Percentiles rank a stretch among this genome's conserved stretches.
Evolutionary conservation across 2,329 filamentous ascomycete genomes (phyloP).

Genomic region (Trichoderma asperellum): DNA sequence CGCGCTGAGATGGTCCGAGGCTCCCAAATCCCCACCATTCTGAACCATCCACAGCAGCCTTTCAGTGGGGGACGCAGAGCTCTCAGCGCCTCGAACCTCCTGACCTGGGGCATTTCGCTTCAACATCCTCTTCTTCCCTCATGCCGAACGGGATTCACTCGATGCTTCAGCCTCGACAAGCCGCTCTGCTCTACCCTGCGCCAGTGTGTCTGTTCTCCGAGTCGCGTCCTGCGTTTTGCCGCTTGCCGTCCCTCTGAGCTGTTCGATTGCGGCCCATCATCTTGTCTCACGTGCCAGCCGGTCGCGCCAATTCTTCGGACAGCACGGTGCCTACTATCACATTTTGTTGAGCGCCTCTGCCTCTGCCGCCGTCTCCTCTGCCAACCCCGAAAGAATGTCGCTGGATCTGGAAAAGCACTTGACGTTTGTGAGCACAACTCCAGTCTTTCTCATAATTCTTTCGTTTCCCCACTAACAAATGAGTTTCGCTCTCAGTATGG

Average conservation of each 20-base stretch:
- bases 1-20: constrained; percentile 25
- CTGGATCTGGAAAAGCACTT: constrained; percentile 82
- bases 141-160: constrained; percentile 9
- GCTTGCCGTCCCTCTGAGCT: background rate
- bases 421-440: constrained; percentile 67
- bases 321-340: background rate
- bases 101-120: constrained; percentile 11
- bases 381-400: constrained; percentile 53
- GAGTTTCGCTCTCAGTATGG: constrained; percentile 66
- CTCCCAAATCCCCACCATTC: constrained; percentile 25
- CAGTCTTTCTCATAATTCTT: background rate
- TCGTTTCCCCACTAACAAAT: constrained; percentile 16
- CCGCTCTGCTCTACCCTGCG: background rate
- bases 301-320: constrained; percentile 25
- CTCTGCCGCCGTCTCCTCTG: constrained; percentile 17
- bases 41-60: constrained; percentile 13
- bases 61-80: constrained; percentile 19
- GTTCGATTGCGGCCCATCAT: background rate
- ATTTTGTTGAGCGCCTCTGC: constrained; percentile 11
- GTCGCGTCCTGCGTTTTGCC: background rate
- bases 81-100: constrained; percentile 21
- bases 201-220: background rate
- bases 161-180: constrained; percentile 6
- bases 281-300: constrained; percentile 25
- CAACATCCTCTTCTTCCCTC: background rate